phyloP scores from a whole-genome alignment of 2,329 filamentous ascomycete genomes.

The Capronia americana region DNA sequence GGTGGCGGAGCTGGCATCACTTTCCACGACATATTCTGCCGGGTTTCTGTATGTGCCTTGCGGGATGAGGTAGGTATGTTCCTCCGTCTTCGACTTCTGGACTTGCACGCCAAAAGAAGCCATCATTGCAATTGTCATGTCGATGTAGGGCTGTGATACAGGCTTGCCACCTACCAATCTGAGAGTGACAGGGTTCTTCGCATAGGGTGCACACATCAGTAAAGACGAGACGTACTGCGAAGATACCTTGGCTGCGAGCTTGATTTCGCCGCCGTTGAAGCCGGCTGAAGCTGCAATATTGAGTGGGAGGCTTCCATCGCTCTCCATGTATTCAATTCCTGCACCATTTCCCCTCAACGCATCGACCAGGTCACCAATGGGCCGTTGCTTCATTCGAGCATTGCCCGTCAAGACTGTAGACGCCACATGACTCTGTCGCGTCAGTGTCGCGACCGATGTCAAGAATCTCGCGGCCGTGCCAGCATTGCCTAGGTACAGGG shows the following conservation, averaged over 20 bases:
- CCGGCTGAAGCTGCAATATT: slow-evolving; percentile 82
- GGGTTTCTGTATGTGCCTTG: slow-evolving; percentile 84
- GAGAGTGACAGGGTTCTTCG: slow-evolving; percentile 89
- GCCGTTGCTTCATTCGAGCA: slow-evolving; percentile 91
- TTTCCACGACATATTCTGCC: slow-evolving; percentile 86
- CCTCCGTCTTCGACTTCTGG: slow-evolving; percentile 74
- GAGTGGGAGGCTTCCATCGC: slow-evolving; percentile 81
- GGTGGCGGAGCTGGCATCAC: slow-evolving; percentile 95
- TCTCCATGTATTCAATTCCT: slow-evolving; percentile 83
- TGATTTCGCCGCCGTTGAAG: slow-evolving; percentile 84
- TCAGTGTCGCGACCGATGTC: slow-evolving; percentile 87
- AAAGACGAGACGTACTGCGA: slow-evolving; percentile 99
- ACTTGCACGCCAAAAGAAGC: slow-evolving; percentile 84
- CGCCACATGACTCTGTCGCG: slow-evolving; percentile 66
- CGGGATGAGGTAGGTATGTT: slow-evolving; percentile 93
- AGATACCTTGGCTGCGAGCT: slow-evolving; percentile 91
- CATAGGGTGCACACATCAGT: slow-evolving; percentile 95
- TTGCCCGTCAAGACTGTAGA: slow-evolving; percentile 90
- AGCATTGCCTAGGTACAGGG: slow-evolving; percentile 93
- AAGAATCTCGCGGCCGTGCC: slow-evolving; percentile 95
- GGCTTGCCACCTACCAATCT: slow-evolving; percentile 94
- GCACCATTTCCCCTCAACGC: slow-evolving; percentile 86
- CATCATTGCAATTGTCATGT: slow-evolving; percentile 99
- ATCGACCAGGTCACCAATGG: slow-evolving; percentile 91
- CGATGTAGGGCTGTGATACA: slow-evolving; percentile 95